Base-by-base conservation (phyloP, 176 grass and related monocot species). In the Raddia guianensis region DNA sequence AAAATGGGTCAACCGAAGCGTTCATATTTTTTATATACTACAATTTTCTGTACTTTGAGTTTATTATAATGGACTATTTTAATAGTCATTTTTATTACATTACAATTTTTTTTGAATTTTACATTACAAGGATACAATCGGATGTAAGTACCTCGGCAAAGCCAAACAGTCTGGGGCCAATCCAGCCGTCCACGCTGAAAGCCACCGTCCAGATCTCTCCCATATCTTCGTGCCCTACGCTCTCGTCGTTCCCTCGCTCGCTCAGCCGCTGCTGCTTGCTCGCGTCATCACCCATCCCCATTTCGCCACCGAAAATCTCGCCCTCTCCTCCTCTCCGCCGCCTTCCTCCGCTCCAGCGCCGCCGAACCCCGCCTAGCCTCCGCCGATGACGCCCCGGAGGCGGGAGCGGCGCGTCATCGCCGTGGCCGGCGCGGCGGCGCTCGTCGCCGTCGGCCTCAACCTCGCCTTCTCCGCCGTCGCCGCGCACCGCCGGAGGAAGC, bases 391-490 rank as follows among this genome's bases (percentile, higher is more conserved):
- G 9, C 81, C 84, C 50, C 72, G 87, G 78, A 88, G 62, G 75
- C 71, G 90, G 50, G 86, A 95, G 86, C 76, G 78, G 20, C 77
- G 67, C 33, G 52, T 71, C 16, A 80, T 98, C 1, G 92, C 80
- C 49, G 37, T 76, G 12, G 90, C 92, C 19, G 95, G 95, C 15
- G 90, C 71, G 20, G 95, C 84, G 32, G 90, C 95, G 84, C 88
- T 98, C 27, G 83, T 98, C 5, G 95, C 88, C 62, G 66, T 98
- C 61, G 92, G 92, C 34, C 78, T 98, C 50, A 98, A 93, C 73
- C 84, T 98, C 66, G 88, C 88, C 90, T 75, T 95, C 74, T 95
- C 96, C 70, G 92, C 90, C 86, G 72, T 98, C 77, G 88, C 86
- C 10, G 80, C 78, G 46, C 90, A 68, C 73, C 81, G 77, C 66